These are phyloP conservation scores for Emericellopsis atlantica DNA, from an alignment of 2,329 filamentous ascomycete species.

Conservation along the genomic window DNA sequence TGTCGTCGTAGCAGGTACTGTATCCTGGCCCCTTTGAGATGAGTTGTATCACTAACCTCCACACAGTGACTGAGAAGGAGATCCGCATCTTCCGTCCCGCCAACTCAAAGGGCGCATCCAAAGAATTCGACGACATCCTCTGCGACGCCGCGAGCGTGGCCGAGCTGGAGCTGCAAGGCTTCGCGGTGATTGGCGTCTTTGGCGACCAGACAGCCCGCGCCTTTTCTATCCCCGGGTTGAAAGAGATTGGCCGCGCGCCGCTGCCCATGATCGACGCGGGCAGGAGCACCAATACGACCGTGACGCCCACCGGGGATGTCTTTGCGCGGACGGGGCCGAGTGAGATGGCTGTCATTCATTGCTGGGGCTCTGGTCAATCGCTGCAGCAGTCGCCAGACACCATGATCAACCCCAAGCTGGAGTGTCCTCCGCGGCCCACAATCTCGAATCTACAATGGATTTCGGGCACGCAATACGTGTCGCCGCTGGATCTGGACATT, in stretches of 20 bases:
- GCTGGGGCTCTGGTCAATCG: conserved; percentile 64
- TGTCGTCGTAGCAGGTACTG: conserved; percentile 60
- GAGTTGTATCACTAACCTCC: neutral
- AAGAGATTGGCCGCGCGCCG: conserved; percentile 61
- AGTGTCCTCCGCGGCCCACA: conserved; percentile 70
- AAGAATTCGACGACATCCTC: conserved; percentile 70
- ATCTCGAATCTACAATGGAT: conserved; percentile 97
- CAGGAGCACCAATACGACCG: conserved; percentile 55
- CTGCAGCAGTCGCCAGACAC: conserved; percentile 55
- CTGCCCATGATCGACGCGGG: conserved; percentile 62
- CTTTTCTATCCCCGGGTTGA: conserved; percentile 77
- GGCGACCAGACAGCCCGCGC: conserved; percentile 69
- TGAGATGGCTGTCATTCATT: conserved; percentile 69
- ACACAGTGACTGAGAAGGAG: conserved; percentile 54
- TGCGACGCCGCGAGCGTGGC: conserved; percentile 74
- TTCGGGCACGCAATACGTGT: conserved; percentile 83
- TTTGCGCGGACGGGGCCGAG: conserved; percentile 83
- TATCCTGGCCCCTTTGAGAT: neutral
- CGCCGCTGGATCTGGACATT: conserved; percentile 75
- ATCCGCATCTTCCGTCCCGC: conserved; percentile 83
- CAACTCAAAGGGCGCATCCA: conserved; percentile 78
- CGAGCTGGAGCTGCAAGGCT: conserved; percentile 60
- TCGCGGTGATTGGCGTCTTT: conserved; percentile 73
- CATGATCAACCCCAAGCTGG: conserved; percentile 64
- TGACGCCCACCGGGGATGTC: conserved; percentile 69